Evolutionary conservation across 2,329 filamentous ascomycete genomes (phyloP), one percentile per base, ranked within the genome.

Genomic region (Penicillium sp.): DNA sequence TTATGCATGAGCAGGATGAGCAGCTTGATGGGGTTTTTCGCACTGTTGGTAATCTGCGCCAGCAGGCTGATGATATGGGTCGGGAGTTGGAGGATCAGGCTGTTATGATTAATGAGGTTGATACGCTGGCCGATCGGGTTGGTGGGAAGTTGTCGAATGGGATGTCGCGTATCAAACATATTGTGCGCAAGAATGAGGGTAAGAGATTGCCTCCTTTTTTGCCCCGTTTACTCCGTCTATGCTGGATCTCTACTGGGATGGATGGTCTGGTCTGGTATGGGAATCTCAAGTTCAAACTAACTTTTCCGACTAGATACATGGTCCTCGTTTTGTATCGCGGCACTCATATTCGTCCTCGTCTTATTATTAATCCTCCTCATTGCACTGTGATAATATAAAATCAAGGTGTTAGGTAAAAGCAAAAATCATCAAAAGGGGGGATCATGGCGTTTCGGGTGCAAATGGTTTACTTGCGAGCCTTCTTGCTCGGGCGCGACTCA

Each of bases 21-120:
- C 89, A 94, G 66, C 82, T 99, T 2, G 93, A 97, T 71, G 90
- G 89, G 16, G 93, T 99, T 45, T 96, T 95, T 71, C 85, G 87
- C 63, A 97, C 93, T 1, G 94, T 99, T 24, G 93, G 92, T 2
- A 97, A 92, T 71, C 76, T 99, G 70, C 82, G 93, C 54, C 82
- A 89, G 70, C 94, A 97, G 80, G 95, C 94, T 2, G 88, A 95
- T 74, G 90, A 92, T 66, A 99, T 99, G 93, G 93, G 94, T 1
- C 82, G 93, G 55, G 94, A 99, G 78, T 80, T 99, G 44, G 95
- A 97, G 76, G 94, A 99, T 78, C 94, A 99, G 80, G 83, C 83
- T 22, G 90, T 92, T 73, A 88, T 97, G 83, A 81, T 99, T 55
- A 87, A 94, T 61, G 87, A 89, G 50, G 89, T 95, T 39, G 93